These are phyloP conservation scores for Ophioceras dolichostomum DNA, from an alignment of 2,329 filamentous ascomycete species.

Conservation along the genomic window DNA sequence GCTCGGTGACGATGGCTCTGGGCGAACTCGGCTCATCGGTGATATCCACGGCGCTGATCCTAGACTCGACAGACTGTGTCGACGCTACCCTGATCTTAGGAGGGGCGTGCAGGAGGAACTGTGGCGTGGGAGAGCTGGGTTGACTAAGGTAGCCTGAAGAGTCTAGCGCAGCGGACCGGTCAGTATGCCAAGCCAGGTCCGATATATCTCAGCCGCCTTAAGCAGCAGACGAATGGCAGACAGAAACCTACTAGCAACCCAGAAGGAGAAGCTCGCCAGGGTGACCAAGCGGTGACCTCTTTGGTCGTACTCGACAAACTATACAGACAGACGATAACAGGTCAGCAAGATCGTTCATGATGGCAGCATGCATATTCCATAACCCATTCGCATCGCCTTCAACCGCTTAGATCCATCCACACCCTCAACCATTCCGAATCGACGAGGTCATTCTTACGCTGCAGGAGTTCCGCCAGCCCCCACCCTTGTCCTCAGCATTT, in stretches of 20 bases:
- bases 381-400: too few relatives aligned
- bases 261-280: constrained; percentile 87
- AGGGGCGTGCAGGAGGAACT: constrained; percentile 60
- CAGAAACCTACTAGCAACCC: constrained; percentile 68
- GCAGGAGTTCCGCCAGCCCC: constrained; percentile 92
- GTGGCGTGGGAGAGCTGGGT: constrained; percentile 56
- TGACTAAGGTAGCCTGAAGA: constrained; percentile 32
- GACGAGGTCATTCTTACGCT: constrained; percentile 46
- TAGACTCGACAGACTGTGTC: constrained; percentile 72
- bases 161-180: constrained; percentile 28
- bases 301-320: constrained; percentile 96
- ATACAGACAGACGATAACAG: neutral
- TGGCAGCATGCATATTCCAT: too few relatives aligned
- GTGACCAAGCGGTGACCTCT: constrained; percentile 81
- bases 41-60: constrained; percentile 64
- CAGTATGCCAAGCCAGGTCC: too few relatives aligned
- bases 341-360: too few relatives aligned
- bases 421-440: too few relatives aligned
- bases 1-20: constrained; percentile 24
- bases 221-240: too few relatives aligned
- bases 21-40: constrained; percentile 48
- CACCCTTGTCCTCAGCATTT: constrained; percentile 64
- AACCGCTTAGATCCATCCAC: too few relatives aligned
- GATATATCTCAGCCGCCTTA: too few relatives aligned
- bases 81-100: constrained; percentile 76